phyloP scores from a whole-genome alignment of 306 rosid species.

The Vachellia collinsii region DNA sequence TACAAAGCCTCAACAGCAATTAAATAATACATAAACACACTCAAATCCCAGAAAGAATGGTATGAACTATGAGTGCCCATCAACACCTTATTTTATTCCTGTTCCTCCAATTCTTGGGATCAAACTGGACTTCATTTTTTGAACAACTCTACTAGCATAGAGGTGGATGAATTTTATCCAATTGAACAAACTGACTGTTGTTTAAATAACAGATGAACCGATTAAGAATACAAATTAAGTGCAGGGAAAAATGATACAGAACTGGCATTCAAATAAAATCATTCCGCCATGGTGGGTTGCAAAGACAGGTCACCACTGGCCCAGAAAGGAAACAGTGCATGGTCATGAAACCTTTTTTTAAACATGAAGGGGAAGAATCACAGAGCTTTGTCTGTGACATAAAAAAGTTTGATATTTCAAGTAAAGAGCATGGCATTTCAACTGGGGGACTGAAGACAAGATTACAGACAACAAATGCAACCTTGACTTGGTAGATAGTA shows the following conservation, averaged over 20 bases:
- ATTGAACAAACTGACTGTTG: conserved; percentile 11
- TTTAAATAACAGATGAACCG: not conserved
- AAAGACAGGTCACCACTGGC: not conserved
- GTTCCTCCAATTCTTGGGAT: not conserved
- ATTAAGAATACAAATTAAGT: not conserved
- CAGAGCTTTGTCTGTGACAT: not conserved
- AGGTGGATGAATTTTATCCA: not conserved
- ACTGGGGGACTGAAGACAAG: not conserved
- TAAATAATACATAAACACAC: conserved; percentile 11
- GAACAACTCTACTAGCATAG: not conserved
- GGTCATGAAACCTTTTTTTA: not conserved
- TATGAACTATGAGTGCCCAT: not conserved
- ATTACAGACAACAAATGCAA: not conserved
- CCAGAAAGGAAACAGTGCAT: not conserved
- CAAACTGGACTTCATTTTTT: not conserved
- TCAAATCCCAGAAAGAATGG: conserved; percentile 16
- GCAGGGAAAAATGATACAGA: not conserved
- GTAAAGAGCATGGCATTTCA: not conserved
- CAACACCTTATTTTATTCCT: not conserved
- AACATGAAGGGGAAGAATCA: not conserved
- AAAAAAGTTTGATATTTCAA: not conserved
- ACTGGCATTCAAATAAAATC: not conserved
- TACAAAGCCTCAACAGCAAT: not conserved
- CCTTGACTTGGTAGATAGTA: not conserved
- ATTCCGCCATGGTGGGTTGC: not conserved